phyloP scores from a whole-genome alignment of 805 yeast genomes.

The Ogataea trehalophila region DNA sequence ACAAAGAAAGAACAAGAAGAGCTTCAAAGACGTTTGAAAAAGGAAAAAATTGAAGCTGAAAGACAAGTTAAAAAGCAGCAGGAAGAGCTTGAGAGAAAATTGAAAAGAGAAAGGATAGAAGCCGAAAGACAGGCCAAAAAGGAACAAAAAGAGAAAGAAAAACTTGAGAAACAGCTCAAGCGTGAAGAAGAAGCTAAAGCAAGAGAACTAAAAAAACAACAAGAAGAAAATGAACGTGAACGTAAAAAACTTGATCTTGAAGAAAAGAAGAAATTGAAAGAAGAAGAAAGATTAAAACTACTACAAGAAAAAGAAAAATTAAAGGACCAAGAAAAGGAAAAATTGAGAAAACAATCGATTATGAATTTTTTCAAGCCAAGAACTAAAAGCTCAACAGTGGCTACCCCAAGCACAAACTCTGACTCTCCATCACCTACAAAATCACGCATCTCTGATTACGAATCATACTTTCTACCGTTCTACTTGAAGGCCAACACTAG shows the following conservation, averaged over 20 bases:
- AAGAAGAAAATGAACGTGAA: constrained; percentile 32
- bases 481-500: constrained; percentile 23
- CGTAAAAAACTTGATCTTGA: constrained; percentile 32
- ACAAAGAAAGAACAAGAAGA: constrained; percentile 10
- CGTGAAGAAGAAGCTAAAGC: constrained; percentile 25
- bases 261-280: constrained; percentile 22
- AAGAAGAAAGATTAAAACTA: constrained; percentile 11
- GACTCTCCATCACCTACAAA: constrained; percentile 1
- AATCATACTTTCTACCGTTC: constrained; percentile 27
- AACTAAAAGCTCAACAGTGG: not conserved
- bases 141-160: constrained; percentile 28
- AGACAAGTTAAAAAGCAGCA: constrained; percentile 10
- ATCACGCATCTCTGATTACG: constrained; percentile 13
- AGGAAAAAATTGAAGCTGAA: no score
- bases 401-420: not conserved
- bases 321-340: constrained; percentile 21
- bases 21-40: not conserved
- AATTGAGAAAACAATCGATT: constrained; percentile 26
- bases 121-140: constrained; percentile 19
- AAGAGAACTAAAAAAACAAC: constrained; percentile 25
- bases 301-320: constrained; percentile 18
- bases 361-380: constrained; percentile 30
- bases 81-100: constrained; percentile 25
- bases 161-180: constrained; percentile 22
- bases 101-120: constrained; percentile 24